phyloP scores from a whole-genome alignment of 768 basidiomycete genomes.

The Ramaria sp. region DNA sequence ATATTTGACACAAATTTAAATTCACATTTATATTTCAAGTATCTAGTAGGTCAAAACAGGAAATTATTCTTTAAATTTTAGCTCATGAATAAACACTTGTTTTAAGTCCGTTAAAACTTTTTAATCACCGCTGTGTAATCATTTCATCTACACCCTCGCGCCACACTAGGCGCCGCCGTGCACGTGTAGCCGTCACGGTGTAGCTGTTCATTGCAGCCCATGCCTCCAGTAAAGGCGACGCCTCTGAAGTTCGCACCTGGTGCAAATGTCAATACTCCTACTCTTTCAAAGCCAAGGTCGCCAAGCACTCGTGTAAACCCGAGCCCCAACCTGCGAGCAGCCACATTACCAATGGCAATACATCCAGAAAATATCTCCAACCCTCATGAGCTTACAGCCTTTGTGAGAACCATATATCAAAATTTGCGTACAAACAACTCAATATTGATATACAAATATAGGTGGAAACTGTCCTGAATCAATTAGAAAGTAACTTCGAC shows the following conservation, averaged over 20 bases:
- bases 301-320: background rate
- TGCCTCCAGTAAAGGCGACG: background rate
- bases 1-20: too few species aligned
- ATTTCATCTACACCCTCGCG: too few species aligned
- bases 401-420: slow-evolving; percentile 42
- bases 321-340: background rate
- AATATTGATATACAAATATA: slow-evolving; percentile 19
- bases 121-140: too few species aligned
- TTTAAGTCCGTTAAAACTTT: too few species aligned
- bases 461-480: slow-evolving; percentile 83
- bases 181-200: background rate
- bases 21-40: too few species aligned
- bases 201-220: background rate
- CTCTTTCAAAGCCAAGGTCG: background rate
- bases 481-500: slow-evolving; percentile 82
- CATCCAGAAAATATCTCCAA: slow-evolving; percentile 61
- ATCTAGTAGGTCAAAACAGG: too few species aligned
- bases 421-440: background rate
- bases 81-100: too few species aligned
- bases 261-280: background rate
- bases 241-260: background rate
- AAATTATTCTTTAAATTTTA: too few species aligned
- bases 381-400: slow-evolving; percentile 90
- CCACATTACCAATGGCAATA: background rate
- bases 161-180: background rate